phyloP scores from a whole-genome alignment of 345 rosid genomes.

The Aquilaria sinensis region DNA sequence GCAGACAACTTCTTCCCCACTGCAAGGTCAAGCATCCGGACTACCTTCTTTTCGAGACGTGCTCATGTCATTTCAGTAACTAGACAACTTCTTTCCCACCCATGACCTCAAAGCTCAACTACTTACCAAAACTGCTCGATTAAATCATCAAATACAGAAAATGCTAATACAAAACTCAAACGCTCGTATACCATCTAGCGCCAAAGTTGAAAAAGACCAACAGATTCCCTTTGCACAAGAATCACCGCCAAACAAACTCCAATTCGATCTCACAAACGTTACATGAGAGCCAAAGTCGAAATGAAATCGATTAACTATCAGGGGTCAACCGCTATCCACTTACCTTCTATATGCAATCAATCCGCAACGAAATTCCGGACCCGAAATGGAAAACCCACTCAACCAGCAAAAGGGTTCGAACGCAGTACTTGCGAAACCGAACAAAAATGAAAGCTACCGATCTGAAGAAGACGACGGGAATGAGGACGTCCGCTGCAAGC shows the following conservation, averaged over 20 bases:
- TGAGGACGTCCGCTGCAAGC: not conserved
- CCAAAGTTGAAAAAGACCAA: not conserved
- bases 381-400: not conserved
- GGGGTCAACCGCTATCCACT: not conserved
- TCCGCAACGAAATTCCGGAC: not conserved
- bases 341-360: constrained; percentile 6
- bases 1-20: constrained; percentile 7
- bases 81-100: not conserved
- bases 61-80: not conserved
- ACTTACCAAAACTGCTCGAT: constrained; percentile 4
- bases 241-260: not conserved
- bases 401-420: constrained; percentile 1
- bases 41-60: not conserved
- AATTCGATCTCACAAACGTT: not conserved
- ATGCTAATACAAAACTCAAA: not conserved
- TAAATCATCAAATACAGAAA: not conserved
- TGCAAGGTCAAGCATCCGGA: not conserved
- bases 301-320: not conserved
- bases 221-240: not conserved
- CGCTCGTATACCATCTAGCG: too few species aligned
- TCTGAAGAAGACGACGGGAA: not conserved
- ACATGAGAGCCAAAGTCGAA: not conserved
- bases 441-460: constrained; percentile 2
- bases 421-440: not conserved
- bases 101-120: not conserved